phyloP scores from a whole-genome alignment of 2,329 filamentous ascomycete genomes.

The Didymella lethalis region DNA sequence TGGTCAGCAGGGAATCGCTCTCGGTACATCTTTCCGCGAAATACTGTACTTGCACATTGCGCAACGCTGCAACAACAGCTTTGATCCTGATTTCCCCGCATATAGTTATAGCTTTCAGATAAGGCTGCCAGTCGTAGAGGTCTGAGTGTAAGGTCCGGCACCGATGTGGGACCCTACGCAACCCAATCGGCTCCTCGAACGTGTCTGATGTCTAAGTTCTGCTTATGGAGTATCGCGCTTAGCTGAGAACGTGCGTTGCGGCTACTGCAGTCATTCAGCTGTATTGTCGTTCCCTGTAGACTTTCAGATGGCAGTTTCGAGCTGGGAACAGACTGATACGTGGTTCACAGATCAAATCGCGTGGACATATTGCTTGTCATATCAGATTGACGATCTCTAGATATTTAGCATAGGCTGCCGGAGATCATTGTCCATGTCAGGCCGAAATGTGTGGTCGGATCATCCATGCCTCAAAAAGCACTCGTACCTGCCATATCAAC shows the following conservation, averaged over 20 bases:
- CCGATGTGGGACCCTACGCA: too few relatives aligned
- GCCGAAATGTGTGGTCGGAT: background rate
- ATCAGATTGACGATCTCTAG: background rate
- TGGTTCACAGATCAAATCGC: background rate
- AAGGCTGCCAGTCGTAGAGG: too few relatives aligned
- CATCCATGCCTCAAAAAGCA: background rate
- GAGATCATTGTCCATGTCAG: background rate
- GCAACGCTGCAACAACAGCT: background rate
- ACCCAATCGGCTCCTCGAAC: too few relatives aligned
- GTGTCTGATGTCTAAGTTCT: too few relatives aligned
- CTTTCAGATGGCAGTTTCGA: background rate
- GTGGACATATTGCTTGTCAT: background rate
- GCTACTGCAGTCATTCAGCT: background rate
- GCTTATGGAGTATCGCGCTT: background rate
- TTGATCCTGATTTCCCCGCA: background rate
- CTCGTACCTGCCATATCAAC: background rate
- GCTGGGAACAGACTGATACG: background rate
- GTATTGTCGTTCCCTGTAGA: background rate
- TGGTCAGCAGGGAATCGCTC: slow-evolving; percentile 4
- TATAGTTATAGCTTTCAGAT: background rate
- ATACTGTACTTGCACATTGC: slow-evolving; percentile 1
- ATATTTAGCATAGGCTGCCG: background rate
- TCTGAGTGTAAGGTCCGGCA: too few relatives aligned
- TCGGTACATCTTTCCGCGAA: slow-evolving; percentile 7
- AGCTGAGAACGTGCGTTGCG: background rate